phyloP scores from a whole-genome alignment of 2,329 filamentous ascomycete species.

The Botrytis pseudocinerea region DNA sequence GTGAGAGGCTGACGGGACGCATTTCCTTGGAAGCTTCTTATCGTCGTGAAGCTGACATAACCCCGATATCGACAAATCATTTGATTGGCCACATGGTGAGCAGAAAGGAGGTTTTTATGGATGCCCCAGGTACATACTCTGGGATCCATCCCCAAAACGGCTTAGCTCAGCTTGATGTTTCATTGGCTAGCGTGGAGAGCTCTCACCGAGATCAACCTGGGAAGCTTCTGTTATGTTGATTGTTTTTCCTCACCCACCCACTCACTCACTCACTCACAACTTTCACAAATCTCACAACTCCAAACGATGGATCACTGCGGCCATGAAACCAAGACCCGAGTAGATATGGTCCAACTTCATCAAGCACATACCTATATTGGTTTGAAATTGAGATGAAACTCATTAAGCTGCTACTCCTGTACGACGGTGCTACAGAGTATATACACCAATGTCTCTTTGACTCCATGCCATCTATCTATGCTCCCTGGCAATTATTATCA shows the following conservation, averaged over 20 bases:
- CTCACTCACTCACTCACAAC: neutral
- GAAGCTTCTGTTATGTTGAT: neutral
- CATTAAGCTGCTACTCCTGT: neutral
- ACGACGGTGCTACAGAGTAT: neutral
- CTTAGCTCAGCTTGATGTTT: neutral
- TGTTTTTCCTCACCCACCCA: neutral
- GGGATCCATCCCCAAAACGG: neutral
- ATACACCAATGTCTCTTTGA: neutral
- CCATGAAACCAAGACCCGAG: neutral
- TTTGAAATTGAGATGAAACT: neutral
- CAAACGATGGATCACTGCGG: neutral
- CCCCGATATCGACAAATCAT: neutral
- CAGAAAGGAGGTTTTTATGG: constrained; percentile 1
- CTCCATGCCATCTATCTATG: neutral
- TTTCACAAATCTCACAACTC: neutral
- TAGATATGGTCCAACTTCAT: neutral
- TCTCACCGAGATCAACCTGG: neutral
- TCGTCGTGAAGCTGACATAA: neutral
- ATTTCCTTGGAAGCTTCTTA: constrained; percentile 11
- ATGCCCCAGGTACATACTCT: neutral
- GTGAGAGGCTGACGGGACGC: neutral
- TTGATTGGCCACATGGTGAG: neutral
- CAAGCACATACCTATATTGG: neutral
- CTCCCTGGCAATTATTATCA: neutral
- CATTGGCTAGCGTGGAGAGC: neutral